Evolutionary conservation across 352 stramenopile species (phyloP).

Genomic region (Phytopythium montanum): DNA sequence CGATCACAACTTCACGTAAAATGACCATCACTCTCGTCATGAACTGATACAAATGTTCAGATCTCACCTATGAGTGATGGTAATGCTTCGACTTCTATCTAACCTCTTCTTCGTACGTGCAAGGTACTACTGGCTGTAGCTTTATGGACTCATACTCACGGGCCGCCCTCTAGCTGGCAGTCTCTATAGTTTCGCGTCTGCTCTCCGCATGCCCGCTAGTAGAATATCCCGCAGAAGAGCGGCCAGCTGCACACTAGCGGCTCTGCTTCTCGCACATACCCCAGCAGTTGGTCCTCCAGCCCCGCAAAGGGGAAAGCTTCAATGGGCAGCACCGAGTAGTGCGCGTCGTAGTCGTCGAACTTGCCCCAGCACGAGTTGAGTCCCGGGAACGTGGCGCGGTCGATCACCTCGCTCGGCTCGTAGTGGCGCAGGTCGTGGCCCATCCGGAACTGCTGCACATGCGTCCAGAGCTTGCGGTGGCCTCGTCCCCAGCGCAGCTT

Average conservation of each 20-base stretch:
- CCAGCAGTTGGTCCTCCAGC: slow-evolving; percentile 45
- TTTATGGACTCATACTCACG: neutral
- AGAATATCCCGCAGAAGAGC: slow-evolving; percentile 1
- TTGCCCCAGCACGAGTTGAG: slow-evolving; percentile 70
- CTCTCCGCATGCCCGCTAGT: neutral
- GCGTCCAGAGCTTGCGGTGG: slow-evolving; percentile 39
- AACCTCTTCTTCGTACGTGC: no score
- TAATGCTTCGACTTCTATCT: no score
- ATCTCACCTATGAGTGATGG: no score
- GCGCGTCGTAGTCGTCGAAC: slow-evolving; percentile 48
- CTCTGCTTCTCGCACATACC: slow-evolving; percentile 37
- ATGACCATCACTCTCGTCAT: neutral
- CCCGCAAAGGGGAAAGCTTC: slow-evolving; percentile 59
- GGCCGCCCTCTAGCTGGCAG: no score
- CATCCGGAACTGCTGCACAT: slow-evolving; percentile 56
- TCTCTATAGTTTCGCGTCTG: neutral
- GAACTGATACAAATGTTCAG: no score
- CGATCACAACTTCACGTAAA: neutral
- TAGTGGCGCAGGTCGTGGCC: slow-evolving; percentile 37
- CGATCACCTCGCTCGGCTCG: slow-evolving; percentile 59
- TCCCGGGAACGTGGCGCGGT: slow-evolving; percentile 54
- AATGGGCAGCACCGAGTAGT: slow-evolving; percentile 63
- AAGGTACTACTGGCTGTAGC: no score
- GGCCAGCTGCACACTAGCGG: slow-evolving; percentile 15
- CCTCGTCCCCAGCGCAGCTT: slow-evolving; percentile 35